Evolutionary conservation across 106 monocot genomes (phyloP).

Genomic region (Amphibolis antarctica): DNA sequence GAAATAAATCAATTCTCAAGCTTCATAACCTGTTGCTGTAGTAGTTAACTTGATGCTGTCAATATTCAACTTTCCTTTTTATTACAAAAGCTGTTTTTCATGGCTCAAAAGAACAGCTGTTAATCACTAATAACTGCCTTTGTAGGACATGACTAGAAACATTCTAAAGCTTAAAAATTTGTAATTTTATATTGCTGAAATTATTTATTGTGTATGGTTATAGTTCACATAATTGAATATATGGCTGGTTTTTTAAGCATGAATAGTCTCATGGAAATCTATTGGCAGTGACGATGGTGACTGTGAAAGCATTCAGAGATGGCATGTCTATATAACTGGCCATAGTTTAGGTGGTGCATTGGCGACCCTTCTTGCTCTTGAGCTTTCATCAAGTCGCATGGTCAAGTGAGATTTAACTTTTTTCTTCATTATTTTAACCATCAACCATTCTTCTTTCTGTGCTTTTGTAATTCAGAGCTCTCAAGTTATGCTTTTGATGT

Average conservation of each 20-base stretch:
- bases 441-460: not conserved
- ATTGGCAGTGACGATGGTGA: constrained; percentile 33
- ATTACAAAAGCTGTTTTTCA: too few species aligned
- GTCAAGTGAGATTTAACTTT: constrained; percentile 46
- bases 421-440: not conserved
- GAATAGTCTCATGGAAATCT: not conserved
- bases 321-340: constrained; percentile 88
- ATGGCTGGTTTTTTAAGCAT: not conserved
- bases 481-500: too few species aligned
- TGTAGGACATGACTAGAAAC: too few species aligned
- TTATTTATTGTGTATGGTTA: too few species aligned
- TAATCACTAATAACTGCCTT: too few species aligned
- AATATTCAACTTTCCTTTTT: too few species aligned
- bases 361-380: constrained; percentile 87
- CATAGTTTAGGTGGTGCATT: constrained; percentile 98
- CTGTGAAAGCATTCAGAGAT: constrained; percentile 27
- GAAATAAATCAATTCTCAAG: too few species aligned
- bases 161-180: too few species aligned
- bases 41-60: too few species aligned
- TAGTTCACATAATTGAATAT: not conserved
- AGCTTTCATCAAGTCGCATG: constrained; percentile 75
- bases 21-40: too few species aligned
- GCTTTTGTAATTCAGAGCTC: not conserved
- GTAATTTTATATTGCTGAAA: too few species aligned
- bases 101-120: too few species aligned